phyloP scores from a whole-genome alignment of 2,329 filamentous ascomycete species.

The Xylaria sp. region DNA sequence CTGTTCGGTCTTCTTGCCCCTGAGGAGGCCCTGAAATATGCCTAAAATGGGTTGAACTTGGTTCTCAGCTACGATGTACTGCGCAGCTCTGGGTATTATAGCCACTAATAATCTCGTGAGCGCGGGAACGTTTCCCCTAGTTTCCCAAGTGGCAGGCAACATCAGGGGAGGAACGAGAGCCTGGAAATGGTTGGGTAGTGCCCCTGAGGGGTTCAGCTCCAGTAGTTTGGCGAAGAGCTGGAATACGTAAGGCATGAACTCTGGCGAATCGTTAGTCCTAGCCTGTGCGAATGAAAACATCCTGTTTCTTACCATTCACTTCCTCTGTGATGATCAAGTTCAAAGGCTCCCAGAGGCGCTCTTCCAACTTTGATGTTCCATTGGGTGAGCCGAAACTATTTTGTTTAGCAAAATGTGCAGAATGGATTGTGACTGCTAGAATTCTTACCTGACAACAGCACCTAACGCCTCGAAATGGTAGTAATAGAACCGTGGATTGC shows the following conservation, averaged over 20 bases:
- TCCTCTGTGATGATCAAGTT: conserved; percentile 82
- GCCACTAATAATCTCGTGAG: conserved; percentile 85
- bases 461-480: conserved; percentile 97
- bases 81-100: conserved; percentile 81
- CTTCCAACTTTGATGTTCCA: conserved; percentile 79
- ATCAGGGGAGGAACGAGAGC: conserved; percentile 82
- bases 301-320: conserved; percentile 71
- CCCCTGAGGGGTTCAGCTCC: conserved; percentile 83
- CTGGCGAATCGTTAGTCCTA: conserved; percentile 59
- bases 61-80: conserved; percentile 78
- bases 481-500: conserved; percentile 98
- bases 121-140: conserved; percentile 90
- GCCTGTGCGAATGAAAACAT: not conserved
- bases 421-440: not conserved
- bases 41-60: conserved; percentile 90
- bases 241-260: conserved; percentile 97
- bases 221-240: conserved; percentile 92
- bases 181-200: conserved; percentile 84
- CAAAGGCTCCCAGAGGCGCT: conserved; percentile 85
- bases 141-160: conserved; percentile 87
- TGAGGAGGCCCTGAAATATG: conserved; percentile 92
- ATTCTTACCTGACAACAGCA: conserved; percentile 75
- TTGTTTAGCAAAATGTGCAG: conserved; percentile 10
- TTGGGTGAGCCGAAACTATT: conserved; percentile 71
- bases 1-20: conserved; percentile 83